phyloP scores from a whole-genome alignment of 805 yeast genomes.

The Candida wancherniae region DNA sequence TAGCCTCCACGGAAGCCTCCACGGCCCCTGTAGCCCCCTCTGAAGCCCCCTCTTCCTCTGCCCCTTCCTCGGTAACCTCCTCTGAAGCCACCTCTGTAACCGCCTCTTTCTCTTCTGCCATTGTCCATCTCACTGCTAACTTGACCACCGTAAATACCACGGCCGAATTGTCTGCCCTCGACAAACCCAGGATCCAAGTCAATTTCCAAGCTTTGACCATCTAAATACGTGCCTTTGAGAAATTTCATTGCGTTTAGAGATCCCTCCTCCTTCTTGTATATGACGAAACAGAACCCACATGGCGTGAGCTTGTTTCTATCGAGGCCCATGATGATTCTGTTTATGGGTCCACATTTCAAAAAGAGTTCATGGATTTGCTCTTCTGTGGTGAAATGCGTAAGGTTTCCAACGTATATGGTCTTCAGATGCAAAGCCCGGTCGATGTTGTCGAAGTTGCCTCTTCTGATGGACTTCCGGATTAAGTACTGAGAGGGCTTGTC shows the following conservation, averaged over 20 bases:
- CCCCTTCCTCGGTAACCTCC: conserved; percentile 43
- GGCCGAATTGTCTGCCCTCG: conserved; percentile 94
- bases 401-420: conserved; percentile 87
- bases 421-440: conserved; percentile 60
- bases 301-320: conserved; percentile 90
- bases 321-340: conserved; percentile 86
- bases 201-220: conserved; percentile 74
- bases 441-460: conserved; percentile 52
- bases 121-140: conserved; percentile 57
- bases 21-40: conserved; percentile 29
- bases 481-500: conserved; percentile 71
- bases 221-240: conserved; percentile 75
- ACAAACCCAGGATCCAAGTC: conserved; percentile 95
- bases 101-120: conserved; percentile 23
- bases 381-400: conserved; percentile 88
- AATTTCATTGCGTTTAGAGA: conserved; percentile 82
- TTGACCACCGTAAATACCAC: conserved; percentile 93
- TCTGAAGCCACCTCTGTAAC: conserved; percentile 41
- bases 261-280: conserved; percentile 61
- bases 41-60: conserved; percentile 25
- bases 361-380: conserved; percentile 90
- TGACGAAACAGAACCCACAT: conserved; percentile 94
- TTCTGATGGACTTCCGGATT: conserved; percentile 57
- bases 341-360: conserved; percentile 73
- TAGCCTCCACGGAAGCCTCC: conserved; percentile 20